phyloP scores from a whole-genome alignment of 2,329 filamentous ascomycete species.

The Cercospora zeina region DNA sequence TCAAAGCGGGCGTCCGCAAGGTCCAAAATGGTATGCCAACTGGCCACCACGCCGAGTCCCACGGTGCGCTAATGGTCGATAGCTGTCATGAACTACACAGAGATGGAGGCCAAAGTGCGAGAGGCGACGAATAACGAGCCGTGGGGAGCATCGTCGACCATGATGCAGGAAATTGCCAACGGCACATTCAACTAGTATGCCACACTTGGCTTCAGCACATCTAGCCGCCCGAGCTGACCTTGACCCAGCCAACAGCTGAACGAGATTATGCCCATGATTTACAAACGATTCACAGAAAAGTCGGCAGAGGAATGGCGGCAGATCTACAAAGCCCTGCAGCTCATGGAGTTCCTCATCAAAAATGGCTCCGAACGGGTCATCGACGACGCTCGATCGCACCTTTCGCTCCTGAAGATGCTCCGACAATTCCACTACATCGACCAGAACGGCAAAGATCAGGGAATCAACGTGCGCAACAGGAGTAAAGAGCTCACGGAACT shows the following conservation, averaged over 20 bases:
- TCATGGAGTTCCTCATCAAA: conserved; percentile 96
- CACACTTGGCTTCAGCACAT: not conserved
- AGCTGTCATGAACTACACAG: conserved; percentile 98
- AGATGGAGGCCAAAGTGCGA: conserved; percentile 83
- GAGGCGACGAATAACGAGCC: conserved; percentile 99
- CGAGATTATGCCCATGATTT: conserved; percentile 99
- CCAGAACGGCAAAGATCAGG: conserved; percentile 95
- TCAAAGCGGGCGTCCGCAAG: conserved; percentile 93
- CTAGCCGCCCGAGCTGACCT: conserved; percentile 5
- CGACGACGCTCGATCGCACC: conserved; percentile 91
- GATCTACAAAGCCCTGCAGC: conserved; percentile 94
- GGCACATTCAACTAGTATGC: conserved; percentile 96
- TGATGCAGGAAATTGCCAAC: conserved; percentile 98
- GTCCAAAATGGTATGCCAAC: conserved; percentile 82
- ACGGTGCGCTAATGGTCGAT: conserved; percentile 16
- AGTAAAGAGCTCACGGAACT: conserved; percentile 94
- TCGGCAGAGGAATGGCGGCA: conserved; percentile 97
- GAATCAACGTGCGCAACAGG: conserved; percentile 93
- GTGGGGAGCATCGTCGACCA: conserved; percentile 79
- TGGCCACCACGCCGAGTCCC: not conserved
- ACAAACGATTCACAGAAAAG: conserved; percentile 98
- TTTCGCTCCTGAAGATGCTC: conserved; percentile 96
- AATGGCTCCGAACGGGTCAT: conserved; percentile 97
- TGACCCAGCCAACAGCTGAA: conserved; percentile 80
- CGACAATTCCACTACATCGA: conserved; percentile 98